Conservation (phyloP, 116 monocot species). For the Phalaenopsis hybrid region DNA sequence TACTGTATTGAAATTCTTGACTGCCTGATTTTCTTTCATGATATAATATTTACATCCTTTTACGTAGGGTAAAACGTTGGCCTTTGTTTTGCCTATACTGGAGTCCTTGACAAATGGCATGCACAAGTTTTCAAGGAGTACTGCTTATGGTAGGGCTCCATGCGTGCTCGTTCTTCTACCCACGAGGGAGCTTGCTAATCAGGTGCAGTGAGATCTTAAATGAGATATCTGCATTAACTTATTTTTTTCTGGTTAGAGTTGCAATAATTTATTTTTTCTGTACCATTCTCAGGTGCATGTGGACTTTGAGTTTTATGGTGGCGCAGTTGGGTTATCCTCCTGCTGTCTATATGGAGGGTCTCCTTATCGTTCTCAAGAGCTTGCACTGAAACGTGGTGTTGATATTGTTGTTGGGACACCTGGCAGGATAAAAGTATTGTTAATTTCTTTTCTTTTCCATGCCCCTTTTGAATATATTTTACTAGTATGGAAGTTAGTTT, state of each 20-base stretch:
- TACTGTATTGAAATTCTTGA: neutral
- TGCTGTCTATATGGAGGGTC: conserved; percentile 89
- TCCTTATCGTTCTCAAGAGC: conserved; percentile 61
- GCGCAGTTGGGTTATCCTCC: conserved; percentile 55
- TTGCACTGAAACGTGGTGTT: conserved; percentile 68
- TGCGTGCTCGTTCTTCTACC: conserved; percentile 91
- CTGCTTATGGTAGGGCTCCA: conserved; percentile 66
- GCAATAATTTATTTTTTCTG: neutral
- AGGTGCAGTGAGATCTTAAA: conserved; percentile 31
- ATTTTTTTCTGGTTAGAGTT: neutral
- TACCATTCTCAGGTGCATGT: conserved; percentile 42
- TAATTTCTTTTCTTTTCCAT: neutral
- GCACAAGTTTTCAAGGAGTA: conserved; percentile 49
- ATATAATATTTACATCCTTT: neutral
- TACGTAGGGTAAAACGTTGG: conserved; percentile 89
- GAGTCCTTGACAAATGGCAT: conserved; percentile 69
- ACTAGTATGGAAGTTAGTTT: neutral
- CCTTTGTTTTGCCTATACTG: conserved; percentile 89
- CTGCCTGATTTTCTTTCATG: neutral
- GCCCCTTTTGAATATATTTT: neutral
- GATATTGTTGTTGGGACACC: conserved; percentile 96
- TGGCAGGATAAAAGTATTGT: conserved; percentile 70
- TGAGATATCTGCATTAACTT: neutral
- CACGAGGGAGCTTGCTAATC: conserved; percentile 93
- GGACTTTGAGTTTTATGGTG: conserved; percentile 81